Percentiles rank a stretch among this genome's conserved stretches.
phyloP scores from a whole-genome alignment of 495 filamentous ascomycete genomes.

The Choiromyces venosus region DNA sequence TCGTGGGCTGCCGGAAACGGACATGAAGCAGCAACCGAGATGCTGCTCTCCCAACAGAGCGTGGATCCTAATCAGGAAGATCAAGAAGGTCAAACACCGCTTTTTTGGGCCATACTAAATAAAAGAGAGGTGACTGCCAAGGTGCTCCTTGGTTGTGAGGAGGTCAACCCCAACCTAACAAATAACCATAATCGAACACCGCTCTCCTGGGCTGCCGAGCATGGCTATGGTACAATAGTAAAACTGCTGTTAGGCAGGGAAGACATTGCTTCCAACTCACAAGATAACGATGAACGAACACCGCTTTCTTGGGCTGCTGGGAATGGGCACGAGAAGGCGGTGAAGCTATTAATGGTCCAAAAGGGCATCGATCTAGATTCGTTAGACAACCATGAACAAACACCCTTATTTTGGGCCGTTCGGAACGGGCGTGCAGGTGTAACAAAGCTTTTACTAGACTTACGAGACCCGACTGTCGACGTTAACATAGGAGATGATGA shows the following conservation, averaged over 20 bases:
- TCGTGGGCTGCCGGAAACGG: conserved; percentile 11
- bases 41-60: conserved; percentile 20
- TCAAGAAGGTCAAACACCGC: conserved; percentile 49
- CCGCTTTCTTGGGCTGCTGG: conserved; percentile 8
- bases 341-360: conserved; percentile 1
- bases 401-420: conserved; percentile 12
- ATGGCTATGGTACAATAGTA: neutral
- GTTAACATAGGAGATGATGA: conserved; percentile 2
- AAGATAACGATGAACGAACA: conserved; percentile 6
- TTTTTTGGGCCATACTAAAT: conserved; percentile 53
- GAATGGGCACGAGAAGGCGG: conserved; percentile 15
- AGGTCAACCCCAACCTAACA: neutral
- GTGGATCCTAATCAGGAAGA: conserved; percentile 44
- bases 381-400: conserved; percentile 5
- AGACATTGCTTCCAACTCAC: neutral
- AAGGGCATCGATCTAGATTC: neutral
- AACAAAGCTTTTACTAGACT: conserved; percentile 6
- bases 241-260: neutral
- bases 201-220: neutral
- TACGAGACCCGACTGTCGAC: neutral
- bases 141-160: conserved; percentile 44
- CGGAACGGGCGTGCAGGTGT: conserved; percentile 3
- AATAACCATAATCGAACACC: neutral
- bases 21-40: neutral
- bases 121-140: conserved; percentile 49